Evolutionary conservation across 1,139 yeast genomes (phyloP).

Genomic region (Candida dubliniensis): DNA sequence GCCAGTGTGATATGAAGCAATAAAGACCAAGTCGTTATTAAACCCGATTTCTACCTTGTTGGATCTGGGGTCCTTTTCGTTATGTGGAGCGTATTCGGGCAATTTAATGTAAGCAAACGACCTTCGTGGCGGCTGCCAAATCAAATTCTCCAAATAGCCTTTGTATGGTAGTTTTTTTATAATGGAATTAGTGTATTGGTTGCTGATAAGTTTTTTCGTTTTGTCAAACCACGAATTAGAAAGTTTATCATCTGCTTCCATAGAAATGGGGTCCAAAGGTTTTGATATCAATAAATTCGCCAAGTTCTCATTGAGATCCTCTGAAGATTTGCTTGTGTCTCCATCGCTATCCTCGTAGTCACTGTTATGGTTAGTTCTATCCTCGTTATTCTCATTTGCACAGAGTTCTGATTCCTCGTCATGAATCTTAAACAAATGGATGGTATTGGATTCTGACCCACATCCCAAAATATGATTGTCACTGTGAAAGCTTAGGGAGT

Average conservation of each 20-base stretch:
- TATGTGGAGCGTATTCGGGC: slow-evolving; percentile 30
- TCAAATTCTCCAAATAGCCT: slow-evolving; percentile 42
- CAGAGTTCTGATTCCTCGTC: slow-evolving; percentile 11
- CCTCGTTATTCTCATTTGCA: slow-evolving; percentile 11
- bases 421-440: slow-evolving; percentile 58
- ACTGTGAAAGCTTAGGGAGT: slow-evolving; percentile 53
- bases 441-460: slow-evolving; percentile 65
- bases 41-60: slow-evolving; percentile 42
- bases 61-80: slow-evolving; percentile 9
- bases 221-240: slow-evolving; percentile 18
- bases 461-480: slow-evolving; percentile 58
- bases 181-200: slow-evolving; percentile 38
- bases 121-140: slow-evolving; percentile 47
- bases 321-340: slow-evolving; percentile 19
- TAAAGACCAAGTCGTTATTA: slow-evolving; percentile 29
- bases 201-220: slow-evolving; percentile 29
- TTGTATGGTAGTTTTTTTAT: slow-evolving; percentile 44
- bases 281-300: slow-evolving; percentile 42
- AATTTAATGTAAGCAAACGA: slow-evolving; percentile 45
- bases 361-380: slow-evolving; percentile 5
- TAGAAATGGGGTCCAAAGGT: slow-evolving; percentile 14
- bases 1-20: slow-evolving; percentile 44
- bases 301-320: slow-evolving; percentile 44
- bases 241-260: slow-evolving; percentile 7
- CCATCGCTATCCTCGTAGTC: slow-evolving; percentile 16